Evolutionary conservation across 1,284 basidiomycete genomes (phyloP), one percentile per base, ranked within the genome.

Genomic region (Phellinidium pouzarii): DNA sequence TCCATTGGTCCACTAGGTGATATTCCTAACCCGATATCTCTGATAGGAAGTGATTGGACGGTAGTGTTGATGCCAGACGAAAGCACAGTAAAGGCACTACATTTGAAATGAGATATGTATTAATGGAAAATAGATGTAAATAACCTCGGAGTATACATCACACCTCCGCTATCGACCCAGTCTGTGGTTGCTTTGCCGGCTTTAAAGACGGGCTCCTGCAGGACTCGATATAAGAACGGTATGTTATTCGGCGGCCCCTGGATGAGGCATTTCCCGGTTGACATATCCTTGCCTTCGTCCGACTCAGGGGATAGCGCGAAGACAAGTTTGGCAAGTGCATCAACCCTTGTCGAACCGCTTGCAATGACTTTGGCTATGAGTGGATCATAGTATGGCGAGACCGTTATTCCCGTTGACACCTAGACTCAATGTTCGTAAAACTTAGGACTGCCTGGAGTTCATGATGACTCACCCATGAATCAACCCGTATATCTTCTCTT

Each of bases 1-100:
- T 89, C 86, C 75, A 83, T 80, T 0, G 84, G 79, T 0, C 86
- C 86, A 53, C 79, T 78, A n/a, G 69, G 73, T 0, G 86, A 86
- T 7, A 87, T 75, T 11, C 86, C 85, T 40, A 78, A 67, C 0
- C 80, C 78, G 1, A 77, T 69, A 0, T 63, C 65, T 12, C 86
- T 72, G 1, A 79, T 79, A 2, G 83, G 82, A 19, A 79, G 71
- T 60, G 86, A 82, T 61, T 88, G 86, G 0, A 87, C 70, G 0
- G 79, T 77, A 1, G 76, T 75, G 37, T 81, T 79, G 19, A 86
- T 67, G 0, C 84, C 83, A 0, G 76, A 69, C 3, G 73, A 71
- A 8, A 83, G 47, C 1, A 87, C 74, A 27, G 81, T 79, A 53
- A 87, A 64, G 0, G 75, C 76, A 2, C 78, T 77, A 42, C 0